Base-by-base conservation (phyloP, 371 early-diverging fungal genomes). In the Thermomucor indicae-seudaticae region DNA sequence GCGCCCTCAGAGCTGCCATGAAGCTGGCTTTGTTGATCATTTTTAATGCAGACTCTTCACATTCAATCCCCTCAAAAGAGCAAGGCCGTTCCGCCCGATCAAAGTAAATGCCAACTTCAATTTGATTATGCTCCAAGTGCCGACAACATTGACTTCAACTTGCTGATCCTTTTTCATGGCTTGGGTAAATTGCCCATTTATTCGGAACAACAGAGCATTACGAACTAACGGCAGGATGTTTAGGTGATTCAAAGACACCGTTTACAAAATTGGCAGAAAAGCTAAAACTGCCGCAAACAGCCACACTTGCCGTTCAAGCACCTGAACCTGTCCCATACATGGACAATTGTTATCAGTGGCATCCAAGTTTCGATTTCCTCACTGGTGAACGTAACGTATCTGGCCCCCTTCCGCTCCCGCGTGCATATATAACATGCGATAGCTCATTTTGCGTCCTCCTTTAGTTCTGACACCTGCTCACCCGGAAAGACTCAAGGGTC, bases 151-250 rank as follows among this genome's bases (percentile, higher is more conserved):
- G 83, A 87, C 51, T 60, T 62, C 48, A 85, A 86, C 64, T 53
- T 86, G n/a, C 78, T 89, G n/a, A 60, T 89, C 32, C 69, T 87
- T 16, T 65, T 87, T 20, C 90, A 89, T 57, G 90, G 90, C 22
- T 70, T 89, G 25, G 89, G 75, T 75, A 61, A 39, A 19, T 43
- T 20, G 17, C 7, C 6, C 28, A 8, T 22, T 12, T 44, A 16
- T 24, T 10, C 1, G 16, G 20, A 31, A 38, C 32, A 19, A 6
- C 41, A 6, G 37, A 8, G 16, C 25, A 7, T 22, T 46, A 8
- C 14, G 22, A 39, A 29, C 22, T n/a, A 19, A 16, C 42, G 11
- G 20, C 14, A 19, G 4, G 2, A 2, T 23, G 8, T 16, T 2
- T 40, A 74, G 75, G 82, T 6, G 82, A 81, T 55, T 71, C 78